Evolutionary conservation across 805 yeast genomes (phyloP).

Genomic region (Blastobotrys parvus): DNA sequence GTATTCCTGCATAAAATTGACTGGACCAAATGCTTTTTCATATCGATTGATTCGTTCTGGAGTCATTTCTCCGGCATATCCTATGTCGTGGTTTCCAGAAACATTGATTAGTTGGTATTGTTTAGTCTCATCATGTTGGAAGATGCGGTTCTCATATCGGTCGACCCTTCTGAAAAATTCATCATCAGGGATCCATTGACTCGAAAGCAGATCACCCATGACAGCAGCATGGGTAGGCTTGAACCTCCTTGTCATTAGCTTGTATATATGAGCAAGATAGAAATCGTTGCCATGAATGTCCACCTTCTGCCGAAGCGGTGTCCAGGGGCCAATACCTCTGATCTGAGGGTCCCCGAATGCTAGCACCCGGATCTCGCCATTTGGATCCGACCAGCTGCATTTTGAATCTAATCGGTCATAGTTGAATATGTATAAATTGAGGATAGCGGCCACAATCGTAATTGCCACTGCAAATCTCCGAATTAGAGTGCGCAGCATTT

Average conservation of each 20-base stretch:
- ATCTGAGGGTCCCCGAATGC: constrained; percentile 97
- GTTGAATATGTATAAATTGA: constrained; percentile 62
- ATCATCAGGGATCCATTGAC: constrained; percentile 88
- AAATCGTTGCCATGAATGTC: constrained; percentile 89
- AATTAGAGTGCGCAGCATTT: not conserved
- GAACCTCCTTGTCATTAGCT: constrained; percentile 52
- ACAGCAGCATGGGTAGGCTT: constrained; percentile 77
- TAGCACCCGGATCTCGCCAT: constrained; percentile 45
- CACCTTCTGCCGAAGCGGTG: constrained; percentile 62
- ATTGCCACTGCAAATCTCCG: not conserved
- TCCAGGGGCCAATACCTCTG: constrained; percentile 72
- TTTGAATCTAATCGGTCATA: constrained; percentile 34
- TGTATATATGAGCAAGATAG: constrained; percentile 77
- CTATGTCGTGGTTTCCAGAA: constrained; percentile 94
- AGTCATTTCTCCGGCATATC: constrained; percentile 91
- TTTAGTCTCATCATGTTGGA: constrained; percentile 13
- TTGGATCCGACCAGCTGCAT: constrained; percentile 5
- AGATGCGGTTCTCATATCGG: constrained; percentile 38
- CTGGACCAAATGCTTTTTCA: constrained; percentile 66
- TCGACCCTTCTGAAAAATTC: constrained; percentile 77
- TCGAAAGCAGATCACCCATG: constrained; percentile 86
- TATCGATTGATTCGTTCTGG: constrained; percentile 84
- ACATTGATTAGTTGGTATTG: constrained; percentile 51
- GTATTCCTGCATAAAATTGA: constrained; percentile 61
- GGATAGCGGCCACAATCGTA: constrained; percentile 31